Base-by-base conservation (phyloP, 352 stramenopile species). In the Phytophthora melonis region DNA sequence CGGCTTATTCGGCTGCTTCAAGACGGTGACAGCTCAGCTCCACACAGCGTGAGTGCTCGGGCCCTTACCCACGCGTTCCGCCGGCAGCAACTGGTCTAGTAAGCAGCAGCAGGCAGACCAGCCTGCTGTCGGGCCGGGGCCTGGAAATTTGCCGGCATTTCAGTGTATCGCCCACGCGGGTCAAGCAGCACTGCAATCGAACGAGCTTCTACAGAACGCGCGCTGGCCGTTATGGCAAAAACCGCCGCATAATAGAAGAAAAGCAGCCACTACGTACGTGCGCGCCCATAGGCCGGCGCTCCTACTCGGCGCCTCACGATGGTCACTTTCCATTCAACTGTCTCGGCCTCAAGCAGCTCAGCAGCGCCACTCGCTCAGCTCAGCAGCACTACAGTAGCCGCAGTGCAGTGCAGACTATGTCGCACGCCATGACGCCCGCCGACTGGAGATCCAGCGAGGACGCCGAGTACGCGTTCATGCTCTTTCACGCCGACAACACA, bases 261-360 rank as follows among this genome's bases (percentile, higher is more conserved):
- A 66, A 64, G 54, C 49, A 55, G 43, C 69, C 63, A 36, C 58
- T 41, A 43, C 54, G 36, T 43, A 43, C 65, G 68, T 66, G 62
- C 53, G 25, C 21, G 25, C 10, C 52, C 50, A 52, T 34, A 54
- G 47, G 47, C 41, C 36, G 43, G 21, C 45, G 41, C n/a, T 52
- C 18, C 23, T 56, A 41, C 32, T 41, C 41, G 14, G 39, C 49
- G 47, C 49, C 59, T 27, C 18, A 50, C 19, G 27, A 59, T 58
- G 58, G 21, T 77, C 72, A 79, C 63, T 79, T 79, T 34, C 63
- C 50, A 79, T 77, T 79, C 63, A 60, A 58, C 72, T 79, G 60
- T 73, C 63, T 75, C 34, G 58, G 43, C 36, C 53, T 74, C 66
- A 70, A 68, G 41, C 65, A 50, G 41, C 41, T 50, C 41, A 50